Conservation (phyloP, 2,329 filamentous ascomycete genomes). For the Colletotrichum plurivorum region DNA sequence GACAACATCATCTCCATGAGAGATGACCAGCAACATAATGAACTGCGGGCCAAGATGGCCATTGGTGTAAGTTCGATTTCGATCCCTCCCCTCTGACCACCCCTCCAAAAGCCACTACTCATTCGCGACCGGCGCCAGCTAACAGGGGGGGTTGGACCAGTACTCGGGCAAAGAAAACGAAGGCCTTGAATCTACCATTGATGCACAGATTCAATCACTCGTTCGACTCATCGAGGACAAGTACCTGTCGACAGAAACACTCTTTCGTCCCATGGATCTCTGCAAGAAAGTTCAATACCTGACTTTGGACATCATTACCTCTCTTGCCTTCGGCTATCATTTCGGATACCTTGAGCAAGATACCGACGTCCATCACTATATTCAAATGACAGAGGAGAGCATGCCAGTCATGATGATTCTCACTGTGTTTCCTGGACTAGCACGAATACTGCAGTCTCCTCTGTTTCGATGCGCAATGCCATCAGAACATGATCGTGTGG, state of each 20-base stretch:
- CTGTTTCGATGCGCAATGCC: conserved; percentile 58
- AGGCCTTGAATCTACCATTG: conserved; percentile 63
- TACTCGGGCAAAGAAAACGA: conserved; percentile 70
- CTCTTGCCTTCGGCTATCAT: conserved; percentile 64
- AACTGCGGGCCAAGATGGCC: conserved; percentile 62
- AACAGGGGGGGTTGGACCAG: conserved; percentile 44
- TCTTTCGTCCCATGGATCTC: conserved; percentile 62
- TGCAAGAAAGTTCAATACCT: conserved; percentile 65
- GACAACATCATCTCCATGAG: conserved; percentile 51
- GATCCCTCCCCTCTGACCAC: background rate
- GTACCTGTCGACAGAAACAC: conserved; percentile 53
- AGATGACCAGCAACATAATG: conserved; percentile 56
- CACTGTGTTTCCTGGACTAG: conserved; percentile 57
- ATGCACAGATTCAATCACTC: conserved; percentile 60
- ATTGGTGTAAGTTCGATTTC: conserved; percentile 52
- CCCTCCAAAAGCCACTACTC: background rate
- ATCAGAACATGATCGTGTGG: conserved; percentile 53
- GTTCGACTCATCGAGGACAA: conserved; percentile 63
- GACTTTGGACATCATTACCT: conserved; percentile 69
- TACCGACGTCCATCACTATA: conserved; percentile 63
- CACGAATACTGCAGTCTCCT: conserved; percentile 57
- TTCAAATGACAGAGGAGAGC: conserved; percentile 58
- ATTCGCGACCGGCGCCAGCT: background rate
- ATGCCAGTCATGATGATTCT: conserved; percentile 61
- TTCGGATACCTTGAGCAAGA: conserved; percentile 66